Evolutionary conservation across 2,329 filamentous ascomycete genomes (phyloP), one percentile per base, ranked within the genome.

Genomic region (Neurospora sp.): DNA sequence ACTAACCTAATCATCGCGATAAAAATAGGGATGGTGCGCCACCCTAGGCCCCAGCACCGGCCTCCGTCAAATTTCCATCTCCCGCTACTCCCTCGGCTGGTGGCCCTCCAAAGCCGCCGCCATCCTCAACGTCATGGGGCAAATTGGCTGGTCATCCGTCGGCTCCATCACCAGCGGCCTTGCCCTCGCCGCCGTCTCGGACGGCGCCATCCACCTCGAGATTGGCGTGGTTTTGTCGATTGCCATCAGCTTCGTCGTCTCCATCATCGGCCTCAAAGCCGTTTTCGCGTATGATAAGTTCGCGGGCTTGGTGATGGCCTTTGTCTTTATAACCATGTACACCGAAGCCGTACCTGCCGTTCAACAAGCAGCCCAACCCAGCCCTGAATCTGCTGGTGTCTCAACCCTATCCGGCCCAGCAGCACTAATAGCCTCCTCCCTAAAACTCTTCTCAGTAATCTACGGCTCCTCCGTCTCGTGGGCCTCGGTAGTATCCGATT

Each of bases 231-330:
- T 86, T 70, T 81, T 88, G 52, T 81, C 85, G 23, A 81, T 81
- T 8, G 75, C 87, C 13, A 76, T 84, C 19, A 81, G 82, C 5
- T 80, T 92, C 73, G 82, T 91, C 52, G 85, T 91, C 66, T 85
- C 88, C 13, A 86, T 87, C 0, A 74, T 90, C 33, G 85, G 91
- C 42, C 86, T 85, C 38, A 90, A 87, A 86, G 79, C 83, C 1
- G 84, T 92, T 58, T 89, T 88, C 0, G 89, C 87, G 0, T 91
- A 91, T 76, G 90, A 90, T 0, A 91, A 91, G 76, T 84, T 86
- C 46, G 90, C 89, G 3, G 84, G 86, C 2, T 87, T 89, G 2
- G 87, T 87, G 0, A 82, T 84, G 1, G 82, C 85, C 17, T 91
- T 90, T 74, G 86, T 91, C 73, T 78, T 85, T 1, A 78, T 80